phyloP scores from a whole-genome alignment of 2,329 filamentous ascomycete genomes.

The Hypoxylon sp. region DNA sequence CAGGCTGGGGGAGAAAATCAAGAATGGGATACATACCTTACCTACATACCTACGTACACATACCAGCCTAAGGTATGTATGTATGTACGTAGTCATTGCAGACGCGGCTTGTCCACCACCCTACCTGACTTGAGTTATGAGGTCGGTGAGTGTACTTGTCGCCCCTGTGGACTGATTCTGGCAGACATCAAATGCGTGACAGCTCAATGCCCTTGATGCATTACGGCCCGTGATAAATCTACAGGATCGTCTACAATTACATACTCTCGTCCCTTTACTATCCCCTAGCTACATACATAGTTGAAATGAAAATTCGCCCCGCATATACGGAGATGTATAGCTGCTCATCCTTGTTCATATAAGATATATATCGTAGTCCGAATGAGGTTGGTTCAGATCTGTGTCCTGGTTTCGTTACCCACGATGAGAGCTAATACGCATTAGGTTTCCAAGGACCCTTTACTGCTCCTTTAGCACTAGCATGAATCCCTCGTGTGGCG shows the following conservation, averaged over 20 bases:
- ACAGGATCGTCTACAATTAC: conserved; percentile 8
- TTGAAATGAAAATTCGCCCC: background rate
- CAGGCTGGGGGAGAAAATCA: conserved; percentile 3
- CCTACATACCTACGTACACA: background rate
- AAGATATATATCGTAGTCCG: background rate
- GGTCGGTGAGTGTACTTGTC: conserved; percentile 31
- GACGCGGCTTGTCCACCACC: conserved; percentile 12
- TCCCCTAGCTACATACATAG: background rate
- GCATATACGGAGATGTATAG: background rate
- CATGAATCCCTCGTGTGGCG: background rate
- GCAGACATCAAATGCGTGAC: conserved; percentile 30
- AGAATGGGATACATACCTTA: background rate
- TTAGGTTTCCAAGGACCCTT: background rate
- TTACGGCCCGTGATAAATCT: conserved; percentile 2
- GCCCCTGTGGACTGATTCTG: conserved; percentile 32
- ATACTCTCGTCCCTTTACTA: background rate
- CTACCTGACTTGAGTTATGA: conserved; percentile 15
- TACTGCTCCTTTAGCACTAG: background rate
- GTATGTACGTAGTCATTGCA: conserved; percentile 17
- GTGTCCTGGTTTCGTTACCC: background rate
- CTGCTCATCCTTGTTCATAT: background rate
- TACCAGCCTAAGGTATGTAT: background rate
- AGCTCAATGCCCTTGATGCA: conserved; percentile 6
- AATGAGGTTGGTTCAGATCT: background rate
- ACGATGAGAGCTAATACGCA: background rate